Conservation (phyloP, 2,329 filamentous ascomycete genomes). For the Colletotrichum endophyticum region DNA sequence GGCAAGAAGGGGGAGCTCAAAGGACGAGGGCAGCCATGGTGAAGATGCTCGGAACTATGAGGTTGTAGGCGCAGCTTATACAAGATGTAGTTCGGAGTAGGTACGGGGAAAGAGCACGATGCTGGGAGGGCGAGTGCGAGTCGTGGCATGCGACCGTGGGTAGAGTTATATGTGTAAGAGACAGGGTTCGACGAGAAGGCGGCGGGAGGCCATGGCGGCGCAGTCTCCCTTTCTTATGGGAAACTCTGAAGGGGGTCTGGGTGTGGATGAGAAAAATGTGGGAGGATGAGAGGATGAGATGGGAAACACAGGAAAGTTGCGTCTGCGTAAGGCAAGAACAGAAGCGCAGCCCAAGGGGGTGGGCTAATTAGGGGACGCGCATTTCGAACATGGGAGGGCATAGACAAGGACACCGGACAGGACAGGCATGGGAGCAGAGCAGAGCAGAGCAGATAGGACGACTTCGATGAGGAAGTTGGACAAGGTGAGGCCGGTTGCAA, state of each 20-base stretch:
- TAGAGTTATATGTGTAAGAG: slow-evolving; percentile 2
- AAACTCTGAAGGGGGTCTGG: slow-evolving; percentile 5
- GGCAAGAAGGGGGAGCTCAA: neutral
- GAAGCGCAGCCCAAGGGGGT: neutral
- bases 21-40: neutral
- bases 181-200: neutral
- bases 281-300: neutral
- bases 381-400: neutral
- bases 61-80: neutral
- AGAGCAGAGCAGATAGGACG: neutral
- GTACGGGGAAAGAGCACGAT: neutral
- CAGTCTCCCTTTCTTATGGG: slow-evolving; percentile 12
- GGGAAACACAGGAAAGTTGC: neutral
- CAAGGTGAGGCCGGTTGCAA: slow-evolving; percentile 17
- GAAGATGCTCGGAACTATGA: neutral
- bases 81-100: neutral
- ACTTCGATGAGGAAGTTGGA: slow-evolving; percentile 5
- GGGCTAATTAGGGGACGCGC: slow-evolving; percentile 10
- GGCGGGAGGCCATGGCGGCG: slow-evolving; percentile 16
- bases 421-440: neutral
- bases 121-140: neutral
- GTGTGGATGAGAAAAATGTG: neutral
- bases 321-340: neutral
- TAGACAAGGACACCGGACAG: neutral
- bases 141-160: slow-evolving; percentile 14